Evolutionary conservation across 805 yeast genomes (phyloP).

Genomic region (Wickerhamiella kazuoi): DNA sequence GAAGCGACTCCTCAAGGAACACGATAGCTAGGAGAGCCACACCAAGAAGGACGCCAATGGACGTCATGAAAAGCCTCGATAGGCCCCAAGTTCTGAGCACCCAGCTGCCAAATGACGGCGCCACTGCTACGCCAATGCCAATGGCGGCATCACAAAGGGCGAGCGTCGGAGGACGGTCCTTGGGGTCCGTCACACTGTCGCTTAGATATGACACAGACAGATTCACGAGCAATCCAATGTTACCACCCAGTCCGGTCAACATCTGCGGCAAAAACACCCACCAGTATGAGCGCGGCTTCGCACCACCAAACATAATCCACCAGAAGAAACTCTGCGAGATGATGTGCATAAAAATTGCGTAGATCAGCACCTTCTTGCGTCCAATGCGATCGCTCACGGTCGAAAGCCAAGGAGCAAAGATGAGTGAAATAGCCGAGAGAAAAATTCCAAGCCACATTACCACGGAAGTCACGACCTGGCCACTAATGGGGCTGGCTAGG

Average conservation of each 20-base stretch:
- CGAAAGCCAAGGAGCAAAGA: slow-evolving; percentile 10
- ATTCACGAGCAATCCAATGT: slow-evolving; percentile 5
- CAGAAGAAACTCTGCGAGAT: slow-evolving; percentile 8
- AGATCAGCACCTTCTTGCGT: slow-evolving; percentile 11
- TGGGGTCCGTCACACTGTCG: slow-evolving; percentile 12
- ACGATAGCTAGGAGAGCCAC: slow-evolving; percentile 3
- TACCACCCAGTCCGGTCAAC: slow-evolving; percentile 13
- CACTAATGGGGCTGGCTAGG: slow-evolving; percentile 8
- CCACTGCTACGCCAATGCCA: slow-evolving; percentile 12
- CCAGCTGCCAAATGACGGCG: slow-evolving; percentile 13
- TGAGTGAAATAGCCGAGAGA: slow-evolving; percentile 7
- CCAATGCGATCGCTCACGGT: slow-evolving; percentile 13
- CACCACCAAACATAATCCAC: slow-evolving; percentile 12
- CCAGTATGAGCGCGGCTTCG: slow-evolving; percentile 10
- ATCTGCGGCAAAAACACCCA: slow-evolving; percentile 12
- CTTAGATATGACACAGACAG: slow-evolving; percentile 13
- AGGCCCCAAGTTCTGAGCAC: slow-evolving; percentile 8
- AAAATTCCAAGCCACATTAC: slow-evolving; percentile 7
- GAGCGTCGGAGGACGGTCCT: slow-evolving; percentile 10
- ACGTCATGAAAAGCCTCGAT: slow-evolving; percentile 7
- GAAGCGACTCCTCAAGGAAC: slow-evolving; percentile 11
- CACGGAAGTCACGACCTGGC: slow-evolving; percentile 10
- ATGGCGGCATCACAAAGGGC: slow-evolving; percentile 12
- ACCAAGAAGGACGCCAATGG: slow-evolving; percentile 3
- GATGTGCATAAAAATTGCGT: slow-evolving; percentile 6